A percentile compares a stretch with the other conserved stretches of the same genome.
phyloP scores from a whole-genome alignment of 106 monocot species.

The Iris macrosiphon region DNA sequence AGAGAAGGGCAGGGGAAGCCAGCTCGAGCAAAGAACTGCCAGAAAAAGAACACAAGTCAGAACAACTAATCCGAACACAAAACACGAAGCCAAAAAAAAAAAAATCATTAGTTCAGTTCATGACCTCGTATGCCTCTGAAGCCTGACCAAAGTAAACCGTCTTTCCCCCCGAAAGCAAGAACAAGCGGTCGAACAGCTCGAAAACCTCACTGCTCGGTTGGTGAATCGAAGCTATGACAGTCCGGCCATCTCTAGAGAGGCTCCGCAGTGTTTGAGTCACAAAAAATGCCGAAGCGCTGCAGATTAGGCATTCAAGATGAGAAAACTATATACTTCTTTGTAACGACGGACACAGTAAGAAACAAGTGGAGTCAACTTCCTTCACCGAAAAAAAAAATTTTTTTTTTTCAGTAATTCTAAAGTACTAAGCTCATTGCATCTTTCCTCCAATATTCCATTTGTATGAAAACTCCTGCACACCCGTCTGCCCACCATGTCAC shows the following conservation, averaged over 20 bases:
- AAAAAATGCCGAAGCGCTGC: slow-evolving; percentile 94
- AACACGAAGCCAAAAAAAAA: background rate
- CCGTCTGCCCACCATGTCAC: no score
- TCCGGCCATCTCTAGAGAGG: slow-evolving; percentile 78
- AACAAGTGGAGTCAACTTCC: no score
- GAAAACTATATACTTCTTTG: no score
- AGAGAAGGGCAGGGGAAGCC: slow-evolving; percentile 84
- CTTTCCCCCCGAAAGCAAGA: slow-evolving; percentile 80
- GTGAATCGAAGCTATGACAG: slow-evolving; percentile 86
- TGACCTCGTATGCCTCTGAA: slow-evolving; percentile 79
- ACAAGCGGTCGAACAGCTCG: slow-evolving; percentile 78
- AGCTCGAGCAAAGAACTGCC: slow-evolving; percentile 43
- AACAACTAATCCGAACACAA: background rate
- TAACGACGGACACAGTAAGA: no score
- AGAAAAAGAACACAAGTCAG: no score
- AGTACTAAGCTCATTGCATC: no score
- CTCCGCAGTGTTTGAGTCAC: slow-evolving; percentile 86
- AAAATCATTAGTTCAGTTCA: no score
- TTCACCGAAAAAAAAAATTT: no score
- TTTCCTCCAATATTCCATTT: no score
- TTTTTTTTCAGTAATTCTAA: no score
- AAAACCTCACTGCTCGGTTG: slow-evolving; percentile 99
- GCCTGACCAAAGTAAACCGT: slow-evolving; percentile 84
- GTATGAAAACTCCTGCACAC: no score
- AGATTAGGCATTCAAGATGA: background rate